Evolutionary conservation across 176 grass and related monocot genomes (phyloP), one percentile per base, ranked within the genome.

Genomic region (Panicum miliaceum): DNA sequence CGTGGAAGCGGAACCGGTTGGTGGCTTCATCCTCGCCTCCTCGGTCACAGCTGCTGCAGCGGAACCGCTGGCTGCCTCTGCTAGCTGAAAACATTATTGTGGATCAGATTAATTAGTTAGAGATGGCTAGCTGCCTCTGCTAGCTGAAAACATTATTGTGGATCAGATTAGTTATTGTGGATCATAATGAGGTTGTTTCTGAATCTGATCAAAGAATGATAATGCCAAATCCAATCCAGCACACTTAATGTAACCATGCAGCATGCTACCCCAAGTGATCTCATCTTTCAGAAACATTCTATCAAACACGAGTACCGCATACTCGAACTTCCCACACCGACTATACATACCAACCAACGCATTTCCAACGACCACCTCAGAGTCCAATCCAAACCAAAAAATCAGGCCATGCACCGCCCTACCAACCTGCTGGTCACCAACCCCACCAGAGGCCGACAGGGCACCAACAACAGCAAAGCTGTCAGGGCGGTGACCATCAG

Each of bases 331-430:
- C 52, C 89, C 81, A 20, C 85, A 89, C 42, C 81, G 74, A 27
- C 84, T 19, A 50, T 94, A 94, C 89, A 94, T 89, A 42, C 91
- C 92, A 4, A 94, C 36, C 65, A 94, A 26, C 4, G 89, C 92
- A 45, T 91, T 94, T n/a, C 86, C 86, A 4, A 91, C 81, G 0
- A 85, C 92, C 12, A 84, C 18, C 45, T 91, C 89, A 0, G 22
- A 54, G 35, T 63, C 62, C 72, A 94, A 75, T 2, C 77, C 86
- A 25, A 41, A 38, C 1, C 86, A 66, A n/a, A 82, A 71, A 66
- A 88, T 80, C 19, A 94, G 47, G 0, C 72, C 67, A 32, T 94
- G 92, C 16, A 91, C 65, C 0, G 4, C 84, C 29, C 10, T 70
- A 32, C 92, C 89, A 0, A 68, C 11, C 4, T 14, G 4, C 0